Evolutionary conservation across 345 rosid genomes (phyloP).

Genomic region (Firmiana major): DNA sequence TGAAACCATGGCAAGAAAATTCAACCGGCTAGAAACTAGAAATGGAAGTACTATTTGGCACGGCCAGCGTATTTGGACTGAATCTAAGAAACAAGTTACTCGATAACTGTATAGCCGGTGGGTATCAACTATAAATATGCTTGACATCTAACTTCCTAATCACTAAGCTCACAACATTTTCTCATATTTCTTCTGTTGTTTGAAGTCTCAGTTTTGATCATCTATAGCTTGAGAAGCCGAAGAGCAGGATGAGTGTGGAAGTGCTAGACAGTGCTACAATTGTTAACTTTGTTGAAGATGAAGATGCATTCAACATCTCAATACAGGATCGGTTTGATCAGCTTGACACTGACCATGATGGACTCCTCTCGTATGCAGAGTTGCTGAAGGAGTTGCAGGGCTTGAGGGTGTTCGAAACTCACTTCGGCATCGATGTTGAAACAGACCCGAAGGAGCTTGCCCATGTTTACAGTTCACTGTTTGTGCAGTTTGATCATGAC

Average conservation of each 20-base stretch:
- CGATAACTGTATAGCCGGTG: background rate
- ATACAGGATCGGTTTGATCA: conserved; percentile 22
- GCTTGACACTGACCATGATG: conserved; percentile 38
- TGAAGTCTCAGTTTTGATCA: background rate
- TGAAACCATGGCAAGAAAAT: too few relatives aligned
- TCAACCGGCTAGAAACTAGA: background rate
- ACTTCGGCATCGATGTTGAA: conserved; percentile 34
- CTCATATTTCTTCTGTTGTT: background rate
- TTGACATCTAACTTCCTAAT: background rate
- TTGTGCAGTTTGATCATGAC: conserved; percentile 39
- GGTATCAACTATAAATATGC: background rate
- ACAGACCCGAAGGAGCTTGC: conserved; percentile 30
- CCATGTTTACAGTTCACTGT: conserved; percentile 28
- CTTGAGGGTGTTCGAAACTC: conserved; percentile 40
- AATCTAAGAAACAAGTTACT: background rate
- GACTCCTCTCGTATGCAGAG: conserved; percentile 40
- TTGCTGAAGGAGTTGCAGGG: conserved; percentile 41
- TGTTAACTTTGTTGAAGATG: conserved; percentile 38
- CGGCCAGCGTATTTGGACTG: background rate
- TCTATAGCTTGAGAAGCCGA: background rate
- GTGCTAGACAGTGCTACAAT: conserved; percentile 36
- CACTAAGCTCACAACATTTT: background rate
- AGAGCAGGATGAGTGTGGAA: conserved; percentile 39
- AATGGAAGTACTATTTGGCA: too few relatives aligned
- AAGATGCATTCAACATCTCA: conserved; percentile 34